Evolutionary conservation across 768 basidiomycete genomes (phyloP).

Genomic region (Collybia mongolica): DNA sequence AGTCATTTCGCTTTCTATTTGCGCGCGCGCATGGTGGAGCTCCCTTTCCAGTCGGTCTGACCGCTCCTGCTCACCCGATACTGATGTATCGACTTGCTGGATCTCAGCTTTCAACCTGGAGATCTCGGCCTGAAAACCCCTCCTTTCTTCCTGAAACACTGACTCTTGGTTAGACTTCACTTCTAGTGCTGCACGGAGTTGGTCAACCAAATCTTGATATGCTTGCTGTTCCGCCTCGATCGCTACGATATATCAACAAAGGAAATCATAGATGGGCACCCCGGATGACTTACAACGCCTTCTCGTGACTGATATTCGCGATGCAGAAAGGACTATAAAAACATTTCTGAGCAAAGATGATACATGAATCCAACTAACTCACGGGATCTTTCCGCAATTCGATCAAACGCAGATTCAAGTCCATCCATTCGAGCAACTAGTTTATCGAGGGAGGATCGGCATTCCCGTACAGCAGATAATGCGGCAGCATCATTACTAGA

Average conservation of each 20-base stretch:
- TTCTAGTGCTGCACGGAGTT: slow-evolving; percentile 60
- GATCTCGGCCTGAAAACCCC: slow-evolving; percentile 53
- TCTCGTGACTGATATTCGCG: slow-evolving; percentile 65
- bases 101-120: slow-evolving; percentile 47
- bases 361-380: slow-evolving; percentile 27
- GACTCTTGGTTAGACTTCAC: slow-evolving; percentile 57
- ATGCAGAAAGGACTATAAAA: slow-evolving; percentile 73
- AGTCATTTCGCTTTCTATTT: slow-evolving; percentile 62
- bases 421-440: slow-evolving; percentile 76
- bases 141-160: slow-evolving; percentile 57
- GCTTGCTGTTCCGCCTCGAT: slow-evolving; percentile 75
- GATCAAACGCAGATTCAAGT: slow-evolving; percentile 79
- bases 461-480: slow-evolving; percentile 58
- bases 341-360: slow-evolving; percentile 1
- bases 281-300: slow-evolving; percentile 59
- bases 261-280: slow-evolving; percentile 2
- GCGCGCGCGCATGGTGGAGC: slow-evolving; percentile 57
- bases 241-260: slow-evolving; percentile 36
- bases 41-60: slow-evolving; percentile 63
- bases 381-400: slow-evolving; percentile 84
- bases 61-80: slow-evolving; percentile 45
- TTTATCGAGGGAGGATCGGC: slow-evolving; percentile 62
- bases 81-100: slow-evolving; percentile 34
- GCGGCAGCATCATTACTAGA: slow-evolving; percentile 44
- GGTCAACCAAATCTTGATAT: slow-evolving; percentile 69